Percentiles rank a stretch among this genome's conserved stretches.
These are phyloP conservation scores for Auriscalpium vulgare DNA, from an alignment of 768 basidiomycete species.

Conservation along the genomic window DNA sequence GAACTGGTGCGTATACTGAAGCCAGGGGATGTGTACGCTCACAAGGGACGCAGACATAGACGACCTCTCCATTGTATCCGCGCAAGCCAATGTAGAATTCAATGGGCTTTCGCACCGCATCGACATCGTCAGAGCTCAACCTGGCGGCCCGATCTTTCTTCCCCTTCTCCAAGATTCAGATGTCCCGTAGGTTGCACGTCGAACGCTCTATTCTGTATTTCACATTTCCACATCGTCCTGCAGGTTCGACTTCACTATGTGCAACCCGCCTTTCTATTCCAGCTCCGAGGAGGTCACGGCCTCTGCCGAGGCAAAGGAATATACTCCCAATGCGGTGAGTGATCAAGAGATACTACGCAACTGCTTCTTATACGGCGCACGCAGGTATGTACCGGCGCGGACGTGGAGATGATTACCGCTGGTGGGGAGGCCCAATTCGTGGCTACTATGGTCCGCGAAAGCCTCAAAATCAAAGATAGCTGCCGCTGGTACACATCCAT, in stretches of 20 bases:
- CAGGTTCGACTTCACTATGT: slow-evolving; percentile 79
- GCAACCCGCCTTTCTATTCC: slow-evolving; percentile 95
- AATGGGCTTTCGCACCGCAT: slow-evolving; percentile 55
- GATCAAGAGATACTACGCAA: not conserved
- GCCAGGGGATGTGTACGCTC: not conserved
- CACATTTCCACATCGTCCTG: too few species aligned
- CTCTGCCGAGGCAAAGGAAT: slow-evolving; percentile 56
- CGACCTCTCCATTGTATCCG: slow-evolving; percentile 44
- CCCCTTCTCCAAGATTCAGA: slow-evolving; percentile 21
- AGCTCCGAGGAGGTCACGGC: slow-evolving; percentile 56
- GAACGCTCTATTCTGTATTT: too few species aligned
- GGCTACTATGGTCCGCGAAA: slow-evolving; percentile 68
- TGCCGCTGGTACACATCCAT: slow-evolving; percentile 92
- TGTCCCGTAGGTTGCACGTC: not conserved
- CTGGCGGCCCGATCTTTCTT: slow-evolving; percentile 38
- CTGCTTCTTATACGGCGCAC: not conserved
- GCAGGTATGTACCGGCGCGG: slow-evolving; percentile 81
- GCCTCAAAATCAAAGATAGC: slow-evolving; percentile 34
- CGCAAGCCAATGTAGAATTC: slow-evolving; percentile 43
- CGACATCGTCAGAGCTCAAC: slow-evolving; percentile 30
- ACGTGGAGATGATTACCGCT: slow-evolving; percentile 79
- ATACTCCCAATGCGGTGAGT: slow-evolving; percentile 63
- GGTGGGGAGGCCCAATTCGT: slow-evolving; percentile 87
- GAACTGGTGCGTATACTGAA: slow-evolving; percentile 45
- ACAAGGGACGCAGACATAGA: slow-evolving; percentile 55